Evolutionary conservation across 495 filamentous ascomycete species (phyloP), one percentile per base, ranked within the genome.

Genomic region (Aspergillus olivimuriae): DNA sequence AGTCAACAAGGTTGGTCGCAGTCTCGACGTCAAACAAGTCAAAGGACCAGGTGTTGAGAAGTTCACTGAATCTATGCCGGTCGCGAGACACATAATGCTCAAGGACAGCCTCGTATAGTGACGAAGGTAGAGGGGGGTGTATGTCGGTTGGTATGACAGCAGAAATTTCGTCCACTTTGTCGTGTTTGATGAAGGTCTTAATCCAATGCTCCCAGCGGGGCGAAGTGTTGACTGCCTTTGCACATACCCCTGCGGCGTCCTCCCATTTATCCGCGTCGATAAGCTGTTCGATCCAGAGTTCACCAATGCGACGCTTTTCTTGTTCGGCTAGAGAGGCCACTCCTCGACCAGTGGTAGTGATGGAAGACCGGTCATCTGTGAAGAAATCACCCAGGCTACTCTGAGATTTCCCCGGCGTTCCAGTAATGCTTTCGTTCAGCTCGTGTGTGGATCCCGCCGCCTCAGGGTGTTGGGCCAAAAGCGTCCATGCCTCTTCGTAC

Each of bases 131-230:
- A 2, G 86, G 80, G 6, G 89, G 87, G n/a, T 76, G 77, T 39
- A 91, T 69, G 20, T 79, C 77, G 1, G 76, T 79, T 0, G 92
- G 92, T 15, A 98, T 86, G 51, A 83, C 81, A 18, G 82, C 74
- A 4, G 86, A 84, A 24, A 98, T 94, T 44, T 97, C 91, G 54
- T 95, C 85, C 47, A 89, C 82, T 53, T 83, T 89, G 45, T 83
- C 70, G 4, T 87, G 84, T 35, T 84, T 81, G 20, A 90, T 87
- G 56, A 98, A 98, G 0, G 74, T 79, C 80, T 83, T 89, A 7
- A 91, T 83, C 89, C 89, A 96, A 48, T 91, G 83, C 60, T 98
- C 90, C 94, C 94, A 97, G 49, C 84, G 73, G 34, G 81, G 64
- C 3, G 88, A 75, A n/a, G 79, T 85, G 28, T 80, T 75, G 0